Evolutionary conservation across 768 basidiomycete genomes (phyloP).

Genomic region (Naganishia friedmannii): DNA sequence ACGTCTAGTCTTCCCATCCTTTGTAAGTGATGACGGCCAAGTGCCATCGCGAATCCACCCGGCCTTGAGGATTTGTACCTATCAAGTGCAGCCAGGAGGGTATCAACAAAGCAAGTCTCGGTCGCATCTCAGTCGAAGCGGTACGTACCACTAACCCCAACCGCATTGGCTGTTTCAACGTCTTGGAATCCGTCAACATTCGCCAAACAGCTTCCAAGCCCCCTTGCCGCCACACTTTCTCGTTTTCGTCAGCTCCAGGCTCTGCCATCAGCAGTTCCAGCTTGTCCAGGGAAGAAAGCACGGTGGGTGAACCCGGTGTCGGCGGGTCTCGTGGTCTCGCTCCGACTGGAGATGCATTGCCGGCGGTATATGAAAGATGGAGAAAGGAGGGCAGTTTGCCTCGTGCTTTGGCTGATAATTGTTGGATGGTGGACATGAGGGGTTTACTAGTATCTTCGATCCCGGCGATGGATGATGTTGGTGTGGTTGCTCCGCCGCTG

Average conservation of each 20-base stretch:
- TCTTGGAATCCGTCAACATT: slow-evolving; percentile 34
- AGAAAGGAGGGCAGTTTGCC: slow-evolving; percentile 29
- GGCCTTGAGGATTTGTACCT: slow-evolving; percentile 39
- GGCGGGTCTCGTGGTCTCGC: background rate
- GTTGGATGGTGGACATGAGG: slow-evolving; percentile 4
- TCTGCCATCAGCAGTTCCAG: slow-evolving; percentile 31
- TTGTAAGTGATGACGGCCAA: slow-evolving; percentile 32
- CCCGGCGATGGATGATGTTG: background rate
- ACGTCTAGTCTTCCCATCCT: slow-evolving; percentile 14
- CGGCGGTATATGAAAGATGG: background rate
- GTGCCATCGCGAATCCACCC: slow-evolving; percentile 44
- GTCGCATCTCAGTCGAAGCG: background rate
- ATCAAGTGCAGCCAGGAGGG: background rate
- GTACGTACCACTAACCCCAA: slow-evolving; percentile 36
- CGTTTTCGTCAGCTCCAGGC: slow-evolving; percentile 35
- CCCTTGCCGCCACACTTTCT: slow-evolving; percentile 35
- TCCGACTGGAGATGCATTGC: background rate
- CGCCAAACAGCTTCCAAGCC: slow-evolving; percentile 33
- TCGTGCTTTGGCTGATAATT: slow-evolving; percentile 20
- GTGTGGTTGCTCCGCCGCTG: background rate
- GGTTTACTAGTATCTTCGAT: background rate
- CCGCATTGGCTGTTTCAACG: slow-evolving; percentile 35
- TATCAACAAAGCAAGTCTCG: background rate
- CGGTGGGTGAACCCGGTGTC: background rate
- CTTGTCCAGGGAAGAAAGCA: slow-evolving; percentile 21